A percentile compares a stretch with the other conserved stretches of the same genome.
Evolutionary conservation across 768 basidiomycete genomes (phyloP).

Genomic region (Suillus occidentalis): DNA sequence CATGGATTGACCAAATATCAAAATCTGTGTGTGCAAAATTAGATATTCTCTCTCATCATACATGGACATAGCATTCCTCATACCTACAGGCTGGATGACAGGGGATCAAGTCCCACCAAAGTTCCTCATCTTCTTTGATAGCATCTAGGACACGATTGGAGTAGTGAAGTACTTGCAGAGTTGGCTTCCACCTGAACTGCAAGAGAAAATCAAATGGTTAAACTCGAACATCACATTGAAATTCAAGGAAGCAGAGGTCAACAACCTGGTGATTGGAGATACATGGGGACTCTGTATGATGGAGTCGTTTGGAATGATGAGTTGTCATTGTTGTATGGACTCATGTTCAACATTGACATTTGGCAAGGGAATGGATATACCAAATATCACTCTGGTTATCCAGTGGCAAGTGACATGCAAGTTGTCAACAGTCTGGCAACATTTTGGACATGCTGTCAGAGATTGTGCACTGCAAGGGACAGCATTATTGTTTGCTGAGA

Average conservation of each 20-base stretch:
- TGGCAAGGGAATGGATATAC: conserved; percentile 35
- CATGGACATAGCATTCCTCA: not conserved
- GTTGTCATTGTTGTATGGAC: not conserved
- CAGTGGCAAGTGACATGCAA: conserved; percentile 31
- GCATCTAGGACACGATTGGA: not conserved
- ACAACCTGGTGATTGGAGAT: conserved; percentile 16
- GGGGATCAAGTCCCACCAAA: not conserved
- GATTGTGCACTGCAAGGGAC: conserved; percentile 15
- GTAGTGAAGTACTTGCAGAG: conserved; percentile 8
- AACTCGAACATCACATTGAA: conserved; percentile 17
- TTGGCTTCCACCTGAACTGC: conserved; percentile 11
- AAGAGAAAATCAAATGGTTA: conserved; percentile 23
- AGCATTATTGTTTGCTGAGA: conserved; percentile 29
- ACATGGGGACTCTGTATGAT: conserved; percentile 30
- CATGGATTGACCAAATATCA: not conserved
- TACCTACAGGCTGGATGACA: not conserved
- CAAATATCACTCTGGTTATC: conserved; percentile 35
- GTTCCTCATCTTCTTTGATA: not conserved
- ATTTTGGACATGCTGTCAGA: conserved; percentile 31
- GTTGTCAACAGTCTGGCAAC: conserved; percentile 32
- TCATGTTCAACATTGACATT: not conserved
- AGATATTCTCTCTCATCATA: not conserved
- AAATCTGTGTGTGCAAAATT: not conserved
- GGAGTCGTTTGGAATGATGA: conserved; percentile 38
- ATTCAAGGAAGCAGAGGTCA: conserved; percentile 17